phyloP scores from a whole-genome alignment of 148 eudicot genomes.

The Amaranthus hypochondriacus region DNA sequence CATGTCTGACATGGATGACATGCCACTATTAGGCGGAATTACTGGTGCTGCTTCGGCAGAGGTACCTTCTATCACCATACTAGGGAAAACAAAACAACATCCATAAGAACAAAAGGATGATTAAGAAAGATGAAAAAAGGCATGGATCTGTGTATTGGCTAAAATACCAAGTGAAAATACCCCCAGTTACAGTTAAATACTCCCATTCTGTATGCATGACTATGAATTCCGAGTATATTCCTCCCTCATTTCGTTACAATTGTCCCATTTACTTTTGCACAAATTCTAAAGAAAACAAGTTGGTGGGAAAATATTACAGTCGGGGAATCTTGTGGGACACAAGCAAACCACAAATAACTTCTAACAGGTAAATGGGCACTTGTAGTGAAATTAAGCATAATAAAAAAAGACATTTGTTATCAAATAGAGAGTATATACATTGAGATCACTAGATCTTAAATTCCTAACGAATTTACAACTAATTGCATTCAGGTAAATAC shows the following conservation, averaged over 20 bases:
- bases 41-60: constrained; percentile 51
- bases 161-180: not conserved
- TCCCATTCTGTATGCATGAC: not conserved
- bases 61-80: constrained; percentile 68
- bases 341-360: too few species aligned
- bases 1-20: constrained; percentile 79
- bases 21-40: constrained; percentile 58
- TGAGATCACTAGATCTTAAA: not conserved
- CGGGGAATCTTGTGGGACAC: too few species aligned
- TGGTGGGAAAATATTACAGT: too few species aligned
- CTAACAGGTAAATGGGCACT: too few species aligned
- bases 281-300: too few species aligned
- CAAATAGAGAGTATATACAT: too few species aligned
- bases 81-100: constrained; percentile 20
- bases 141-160: too few species aligned
- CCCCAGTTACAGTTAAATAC: not conserved
- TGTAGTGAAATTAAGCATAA: too few species aligned
- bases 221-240: not conserved
- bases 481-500: not conserved
- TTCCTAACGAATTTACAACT: not conserved
- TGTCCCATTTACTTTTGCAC: too few species aligned
- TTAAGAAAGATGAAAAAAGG: not conserved
- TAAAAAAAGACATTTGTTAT: too few species aligned
- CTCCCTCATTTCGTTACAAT: too few species aligned
- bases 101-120: not conserved